Conservation (phyloP, 305 asterid genomes). For the Solanum hybrid region DNA sequence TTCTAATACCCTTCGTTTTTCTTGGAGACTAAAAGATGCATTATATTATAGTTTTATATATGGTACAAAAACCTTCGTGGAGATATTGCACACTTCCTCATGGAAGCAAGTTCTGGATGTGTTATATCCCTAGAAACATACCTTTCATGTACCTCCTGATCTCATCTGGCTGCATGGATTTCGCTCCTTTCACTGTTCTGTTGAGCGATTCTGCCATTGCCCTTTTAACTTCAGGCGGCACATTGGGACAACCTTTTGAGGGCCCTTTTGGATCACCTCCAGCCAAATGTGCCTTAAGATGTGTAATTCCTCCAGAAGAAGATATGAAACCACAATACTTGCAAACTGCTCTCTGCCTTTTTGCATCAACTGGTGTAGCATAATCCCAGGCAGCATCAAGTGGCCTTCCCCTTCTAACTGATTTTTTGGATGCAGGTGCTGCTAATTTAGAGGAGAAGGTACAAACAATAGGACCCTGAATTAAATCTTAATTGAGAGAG, state of each 20-base stretch:
- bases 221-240: slow-evolving; percentile 23
- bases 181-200: slow-evolving; percentile 11
- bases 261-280: slow-evolving; percentile 34
- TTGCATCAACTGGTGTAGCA: slow-evolving; percentile 35
- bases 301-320: slow-evolving; percentile 36
- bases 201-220: slow-evolving; percentile 17
- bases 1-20: neutral
- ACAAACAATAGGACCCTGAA: neutral
- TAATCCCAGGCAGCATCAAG: slow-evolving; percentile 41
- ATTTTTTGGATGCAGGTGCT: slow-evolving; percentile 8
- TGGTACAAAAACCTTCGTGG: neutral
- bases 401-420: slow-evolving; percentile 25
- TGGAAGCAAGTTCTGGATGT: neutral
- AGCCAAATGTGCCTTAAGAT: slow-evolving; percentile 34
- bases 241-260: slow-evolving; percentile 36
- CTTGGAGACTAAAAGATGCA: neutral
- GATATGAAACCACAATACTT: slow-evolving; percentile 42
- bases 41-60: neutral
- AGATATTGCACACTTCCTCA: slow-evolving; percentile 1
- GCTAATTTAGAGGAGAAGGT: slow-evolving; percentile 5
- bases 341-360: slow-evolving; percentile 31
- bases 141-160: slow-evolving; percentile 2
- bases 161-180: slow-evolving; percentile 5
- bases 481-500: neutral
- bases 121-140: neutral